Base-by-base conservation (phyloP, 371 early-diverging fungal species). In the Lichtheimia hyalospora region DNA sequence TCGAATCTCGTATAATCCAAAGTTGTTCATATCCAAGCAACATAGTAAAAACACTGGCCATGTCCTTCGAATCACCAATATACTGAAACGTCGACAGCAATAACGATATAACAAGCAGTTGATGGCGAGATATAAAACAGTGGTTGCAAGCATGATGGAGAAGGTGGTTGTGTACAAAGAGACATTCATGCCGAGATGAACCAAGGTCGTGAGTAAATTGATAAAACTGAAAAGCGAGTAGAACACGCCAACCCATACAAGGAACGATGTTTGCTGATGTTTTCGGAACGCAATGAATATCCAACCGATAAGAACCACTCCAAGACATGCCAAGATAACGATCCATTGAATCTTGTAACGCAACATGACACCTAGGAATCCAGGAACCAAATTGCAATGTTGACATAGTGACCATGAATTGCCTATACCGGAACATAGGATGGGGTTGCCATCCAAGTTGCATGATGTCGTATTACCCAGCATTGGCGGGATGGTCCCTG, bases 291-390 rank as follows among this genome's bases (percentile, higher is more conserved):
- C 14, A 6, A 60, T 25, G 18, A 28, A 60, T 15, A 54, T 42
- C 54, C 54, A 60, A 1, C 52, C 48, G 16, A 23, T 34, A 23
- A 60, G 20, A 15, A 60, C 40, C 13, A 44, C 5, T 6, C 39
- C 12, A n/a, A 60, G 40, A 40, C 61, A 60, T 5, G 20, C 46
- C 15, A 28, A 52, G 7, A 60, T 25, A 3, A 53, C 53, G 28
- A 60, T 53, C 34, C 52, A 52, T 44, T 60, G 54, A n/a, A 60
- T 60, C 61, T 24, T 60, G n/a, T 60, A 60, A n/a, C 48, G 52
- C 10, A 23, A 24, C 61, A 60, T 60, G 7, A 60, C 20, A 15
- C 46, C 54, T 14, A 42, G 13, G 15, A 60, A 60, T 21, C 53
- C 27, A 12, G 61, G 61, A 2, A 52, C 54, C 5, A 60, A 48